These are phyloP conservation scores for Podospora comata DNA, from an alignment of 495 filamentous ascomycete species.

Conservation along the genomic window DNA sequence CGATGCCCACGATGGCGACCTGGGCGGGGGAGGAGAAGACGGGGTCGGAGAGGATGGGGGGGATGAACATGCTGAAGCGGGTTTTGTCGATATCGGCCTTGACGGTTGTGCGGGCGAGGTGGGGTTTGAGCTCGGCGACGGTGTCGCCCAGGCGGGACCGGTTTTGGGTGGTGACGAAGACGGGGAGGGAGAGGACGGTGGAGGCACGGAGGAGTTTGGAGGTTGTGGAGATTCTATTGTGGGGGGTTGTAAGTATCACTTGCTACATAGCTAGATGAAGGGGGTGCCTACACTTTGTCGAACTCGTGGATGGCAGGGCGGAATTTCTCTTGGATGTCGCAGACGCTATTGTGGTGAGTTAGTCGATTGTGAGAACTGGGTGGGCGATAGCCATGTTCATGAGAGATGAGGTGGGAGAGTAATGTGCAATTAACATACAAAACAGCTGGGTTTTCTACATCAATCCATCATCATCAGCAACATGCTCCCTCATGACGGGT, in stretches of 20 bases:
- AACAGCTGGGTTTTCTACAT: slow-evolving; percentile 62
- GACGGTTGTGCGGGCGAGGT: slow-evolving; percentile 37
- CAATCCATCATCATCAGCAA: slow-evolving; percentile 16
- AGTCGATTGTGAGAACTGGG: no score
- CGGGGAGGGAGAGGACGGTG: slow-evolving; percentile 66
- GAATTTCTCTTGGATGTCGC: slow-evolving; percentile 96
- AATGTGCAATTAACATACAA: slow-evolving; percentile 49
- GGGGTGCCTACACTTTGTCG: slow-evolving; percentile 60
- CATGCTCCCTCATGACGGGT: neutral
- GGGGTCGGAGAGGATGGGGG: slow-evolving; percentile 28
- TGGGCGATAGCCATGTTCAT: neutral
- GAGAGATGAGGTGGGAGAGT: neutral
- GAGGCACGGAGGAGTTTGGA: slow-evolving; percentile 53
- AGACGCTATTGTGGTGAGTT: slow-evolving; percentile 58
- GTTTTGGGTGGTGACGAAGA: slow-evolving; percentile 83
- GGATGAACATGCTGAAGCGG: slow-evolving; percentile 76
- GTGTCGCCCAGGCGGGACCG: slow-evolving; percentile 70
- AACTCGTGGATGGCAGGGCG: slow-evolving; percentile 76
- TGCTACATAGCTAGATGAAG: neutral
- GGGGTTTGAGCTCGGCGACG: slow-evolving; percentile 60
- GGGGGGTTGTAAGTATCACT: slow-evolving; percentile 5
- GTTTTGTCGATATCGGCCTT: slow-evolving; percentile 74
- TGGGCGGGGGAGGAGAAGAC: slow-evolving; percentile 22
- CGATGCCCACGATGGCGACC: slow-evolving; percentile 78
- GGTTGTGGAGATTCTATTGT: slow-evolving; percentile 49